Evolutionary conservation across 1,139 yeast genomes (phyloP).

Genomic region (Magnusiomyces fungicola): DNA sequence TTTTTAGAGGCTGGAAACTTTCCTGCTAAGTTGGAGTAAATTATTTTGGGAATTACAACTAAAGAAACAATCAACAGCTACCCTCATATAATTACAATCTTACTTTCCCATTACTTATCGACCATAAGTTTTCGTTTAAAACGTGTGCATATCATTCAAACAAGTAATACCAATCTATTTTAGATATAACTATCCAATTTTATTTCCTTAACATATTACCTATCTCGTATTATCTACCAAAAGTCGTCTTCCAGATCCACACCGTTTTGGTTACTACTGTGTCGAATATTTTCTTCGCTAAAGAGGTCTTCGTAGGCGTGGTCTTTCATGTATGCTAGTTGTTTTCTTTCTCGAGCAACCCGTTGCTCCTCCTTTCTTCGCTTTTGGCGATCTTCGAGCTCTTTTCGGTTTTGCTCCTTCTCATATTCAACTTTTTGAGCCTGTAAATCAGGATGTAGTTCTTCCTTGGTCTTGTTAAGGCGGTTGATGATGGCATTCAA

Average conservation of each 20-base stretch:
- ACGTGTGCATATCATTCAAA: too few species aligned
- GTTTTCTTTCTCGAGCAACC: constrained; percentile 27
- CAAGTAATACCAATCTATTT: background rate
- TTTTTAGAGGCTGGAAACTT: constrained; percentile 48
- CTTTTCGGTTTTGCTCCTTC: constrained; percentile 29
- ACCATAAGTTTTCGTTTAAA: too few species aligned
- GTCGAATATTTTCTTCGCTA: constrained; percentile 42
- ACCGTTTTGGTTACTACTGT: constrained; percentile 46
- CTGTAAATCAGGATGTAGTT: constrained; percentile 45
- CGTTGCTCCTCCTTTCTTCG: constrained; percentile 23
- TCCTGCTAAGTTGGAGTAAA: constrained; percentile 49
- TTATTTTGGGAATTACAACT: too few species aligned
- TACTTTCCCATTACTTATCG: too few species aligned
- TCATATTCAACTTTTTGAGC: constrained; percentile 36
- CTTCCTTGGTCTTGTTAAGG: constrained; percentile 59
- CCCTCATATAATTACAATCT: too few species aligned
- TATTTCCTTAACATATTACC: background rate
- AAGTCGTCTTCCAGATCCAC: constrained; percentile 67
- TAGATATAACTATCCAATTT: background rate
- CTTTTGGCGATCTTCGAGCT: constrained; percentile 33
- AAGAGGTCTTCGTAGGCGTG: constrained; percentile 55
- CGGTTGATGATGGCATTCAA: constrained; percentile 60
- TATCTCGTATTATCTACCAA: constrained; percentile 34
- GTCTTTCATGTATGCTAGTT: constrained; percentile 31
- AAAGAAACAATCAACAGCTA: too few species aligned